These are phyloP conservation scores for Chalciporus sp. DNA, from an alignment of 1,284 basidiomycete species.

Conservation along the genomic window DNA sequence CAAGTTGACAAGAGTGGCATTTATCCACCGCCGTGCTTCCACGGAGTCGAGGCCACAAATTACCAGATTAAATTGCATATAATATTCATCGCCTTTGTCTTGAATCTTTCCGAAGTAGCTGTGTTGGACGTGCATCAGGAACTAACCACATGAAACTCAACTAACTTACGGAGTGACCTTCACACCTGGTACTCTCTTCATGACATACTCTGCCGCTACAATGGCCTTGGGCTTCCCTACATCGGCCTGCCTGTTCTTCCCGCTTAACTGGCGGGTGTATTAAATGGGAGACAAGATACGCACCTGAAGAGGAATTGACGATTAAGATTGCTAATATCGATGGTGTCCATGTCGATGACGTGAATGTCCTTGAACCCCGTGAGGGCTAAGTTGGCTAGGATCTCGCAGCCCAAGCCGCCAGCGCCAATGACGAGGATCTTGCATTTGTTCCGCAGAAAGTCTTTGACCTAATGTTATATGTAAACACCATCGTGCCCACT, in stretches of 20 bases:
- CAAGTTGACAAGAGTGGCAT: conserved; percentile 93
- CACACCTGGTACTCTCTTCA: conserved; percentile 92
- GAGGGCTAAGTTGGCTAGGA: conserved; percentile 89
- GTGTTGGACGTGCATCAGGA: conserved; percentile 20
- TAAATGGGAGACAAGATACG: conserved; percentile 19
- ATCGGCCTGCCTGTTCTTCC: conserved; percentile 70
- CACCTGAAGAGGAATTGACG: conserved; percentile 97
- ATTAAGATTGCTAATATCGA: conserved; percentile 98
- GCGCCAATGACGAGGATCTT: conserved; percentile 98
- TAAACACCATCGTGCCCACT: neutral
- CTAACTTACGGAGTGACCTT: conserved; percentile 86
- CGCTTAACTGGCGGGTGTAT: neutral
- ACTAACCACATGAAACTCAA: neutral
- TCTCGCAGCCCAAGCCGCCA: conserved; percentile 94
- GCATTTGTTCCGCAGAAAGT: conserved; percentile 80
- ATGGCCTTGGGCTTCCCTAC: conserved; percentile 94
- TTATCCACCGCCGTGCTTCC: conserved; percentile 97
- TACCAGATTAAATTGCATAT: conserved; percentile 95
- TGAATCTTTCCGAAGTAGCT: conserved; percentile 98
- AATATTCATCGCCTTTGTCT: conserved; percentile 96
- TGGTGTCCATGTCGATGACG: conserved; percentile 99
- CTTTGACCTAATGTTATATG: conserved; percentile 68
- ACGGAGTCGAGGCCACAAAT: conserved; percentile 99
- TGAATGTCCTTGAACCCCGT: conserved; percentile 98
- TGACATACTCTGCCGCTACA: conserved; percentile 93